Evolutionary conservation across 192 early-diverging fungal genomes (phyloP), one percentile per base, ranked within the genome.

Genomic region (Paraglomus brasilianum): DNA sequence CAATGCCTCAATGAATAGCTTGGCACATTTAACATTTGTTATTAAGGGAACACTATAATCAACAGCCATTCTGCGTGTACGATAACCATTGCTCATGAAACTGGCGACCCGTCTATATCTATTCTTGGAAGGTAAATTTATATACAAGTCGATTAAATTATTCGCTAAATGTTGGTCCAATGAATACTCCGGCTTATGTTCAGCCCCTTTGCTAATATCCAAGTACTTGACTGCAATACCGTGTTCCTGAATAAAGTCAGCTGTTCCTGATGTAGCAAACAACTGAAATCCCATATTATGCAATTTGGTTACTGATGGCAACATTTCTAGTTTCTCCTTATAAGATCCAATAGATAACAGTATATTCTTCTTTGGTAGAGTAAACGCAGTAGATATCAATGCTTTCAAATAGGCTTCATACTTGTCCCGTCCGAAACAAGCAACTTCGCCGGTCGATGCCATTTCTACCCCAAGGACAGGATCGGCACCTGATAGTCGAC

Each of bases 371-470:
- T 94, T 88, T 50, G 97, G 97, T 53, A 95, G 81, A 43, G 81
- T 84, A 78, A 99, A 95, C 3, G 93, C 93, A 21, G 95, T 99
- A 45, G 97, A 90, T 39, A 97, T 74, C 71, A 97, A 77, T 0
- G 94, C 93, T 88, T 97, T 97, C 65, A 97, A 82, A 78, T 99
- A 99, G 19, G 97, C 97, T 63, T 96, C 93, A 81, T 98, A 97
- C 86, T 98, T 98, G 81, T 95, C 91, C 60, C 87, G 87, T 36
- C 97, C 96, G 74, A 99, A 98, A 74, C 93, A 97, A 5, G 97
- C 97, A 30, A 99, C 97, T 84, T 98, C 97, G 74, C 97, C 97
- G 2, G 97, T 99, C 6, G 96, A 98, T 24, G 97, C 97, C 96
- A 98, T 99, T 83, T 98, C 97, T 5, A 99, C 96, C 73, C 97